phyloP scores from a whole-genome alignment of 2,329 filamentous ascomycete species.

The Didymosphaeria variabile region DNA sequence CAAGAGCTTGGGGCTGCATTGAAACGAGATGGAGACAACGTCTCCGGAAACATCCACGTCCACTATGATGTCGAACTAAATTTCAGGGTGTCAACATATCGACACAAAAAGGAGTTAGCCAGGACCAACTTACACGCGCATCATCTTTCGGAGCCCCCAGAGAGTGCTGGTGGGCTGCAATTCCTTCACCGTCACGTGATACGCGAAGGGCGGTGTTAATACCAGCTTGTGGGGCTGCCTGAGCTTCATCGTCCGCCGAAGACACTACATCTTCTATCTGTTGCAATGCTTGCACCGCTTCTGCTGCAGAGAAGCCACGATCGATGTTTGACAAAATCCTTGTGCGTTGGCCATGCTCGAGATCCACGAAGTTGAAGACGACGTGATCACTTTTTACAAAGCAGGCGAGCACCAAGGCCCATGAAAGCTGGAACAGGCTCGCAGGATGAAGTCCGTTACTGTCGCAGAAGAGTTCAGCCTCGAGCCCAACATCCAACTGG shows the following conservation, averaged over 20 bases:
- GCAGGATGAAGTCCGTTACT: neutral
- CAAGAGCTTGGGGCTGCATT: neutral
- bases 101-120: too few species aligned
- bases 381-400: neutral
- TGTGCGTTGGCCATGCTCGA: neutral
- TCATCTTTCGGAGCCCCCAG: neutral
- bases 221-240: neutral
- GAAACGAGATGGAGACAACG: neutral
- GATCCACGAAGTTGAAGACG: neutral
- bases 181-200: neutral
- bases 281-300: neutral
- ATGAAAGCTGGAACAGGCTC: slow-evolving; percentile 3
- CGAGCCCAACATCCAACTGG: slow-evolving; percentile 6
- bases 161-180: neutral
- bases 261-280: neutral
- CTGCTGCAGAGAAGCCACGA: neutral
- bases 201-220: neutral
- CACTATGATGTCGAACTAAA: neutral
- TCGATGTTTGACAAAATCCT: neutral
- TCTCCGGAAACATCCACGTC: slow-evolving; percentile 5
- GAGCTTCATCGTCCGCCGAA: neutral
- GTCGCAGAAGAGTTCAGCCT: slow-evolving; percentile 7
- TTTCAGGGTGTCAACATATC: too few species aligned
- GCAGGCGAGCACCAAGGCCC: slow-evolving; percentile 8
- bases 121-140: neutral